Evolutionary conservation across 768 basidiomycete species (phyloP), one percentile per base, ranked within the genome.

Genomic region (Amanita subjunquillea): DNA sequence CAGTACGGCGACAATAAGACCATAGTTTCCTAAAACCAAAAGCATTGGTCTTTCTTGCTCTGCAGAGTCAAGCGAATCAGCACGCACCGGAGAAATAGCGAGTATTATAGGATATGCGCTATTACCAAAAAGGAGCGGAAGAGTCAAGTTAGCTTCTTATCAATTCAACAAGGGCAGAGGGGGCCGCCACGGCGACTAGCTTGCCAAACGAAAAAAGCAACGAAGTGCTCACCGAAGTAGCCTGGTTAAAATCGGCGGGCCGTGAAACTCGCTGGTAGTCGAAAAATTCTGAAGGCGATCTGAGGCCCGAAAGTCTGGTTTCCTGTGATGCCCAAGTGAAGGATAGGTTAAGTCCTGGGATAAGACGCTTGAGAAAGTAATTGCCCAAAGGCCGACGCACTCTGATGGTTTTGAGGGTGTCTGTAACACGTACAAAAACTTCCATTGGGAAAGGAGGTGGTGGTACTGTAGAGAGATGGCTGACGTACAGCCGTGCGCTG

Each of bases 81-180:
- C 25, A 55, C 64, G 51, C 55, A 84, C 83, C 85, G 53, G 87
- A 90, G 69, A 89, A 90, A 64, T 89, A 90, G 46, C 87, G 83
- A 38, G 91, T 92, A 72, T 95, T 95, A 73, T 95, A 92, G 22
- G 90, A 89, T 78, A 94, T 89, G 54, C 91, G 82, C 91, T 92
- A 62, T 29, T 50, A 22, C 41, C 17, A 44, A 51, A 30, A 44
- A 44, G 34, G 51, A 37, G 43, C 43, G 51, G 51, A 45, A 53
- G 43, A 53, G 37, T 38, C 41, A 44, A 41, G 10, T 53, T 46
- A 53, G 51, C 43, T 38, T 53, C 9, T 32, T 32, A n/a, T 30
- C 22, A 5, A 50, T 40, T 50, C 39, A 20, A 50, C 6, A 25
- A 43, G 20, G 43, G 43, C 43, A 22, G 22, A 37, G 43, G 29